phyloP scores from a whole-genome alignment of 177 flowering plant genomes.

The Vitis hybrid region DNA sequence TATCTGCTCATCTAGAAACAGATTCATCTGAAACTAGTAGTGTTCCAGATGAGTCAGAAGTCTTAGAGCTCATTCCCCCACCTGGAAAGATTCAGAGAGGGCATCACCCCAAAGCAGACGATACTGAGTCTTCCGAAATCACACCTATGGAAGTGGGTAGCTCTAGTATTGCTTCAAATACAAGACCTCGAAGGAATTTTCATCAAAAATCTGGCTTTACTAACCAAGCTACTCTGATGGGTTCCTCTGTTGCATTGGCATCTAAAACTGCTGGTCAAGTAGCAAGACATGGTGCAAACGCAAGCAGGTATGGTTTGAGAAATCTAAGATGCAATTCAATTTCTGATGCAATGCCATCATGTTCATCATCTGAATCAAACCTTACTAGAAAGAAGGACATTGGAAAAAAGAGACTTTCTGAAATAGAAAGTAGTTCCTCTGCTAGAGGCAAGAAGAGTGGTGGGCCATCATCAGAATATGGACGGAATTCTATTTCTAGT shows the following conservation, averaged over 20 bases:
- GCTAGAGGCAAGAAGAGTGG: constrained; percentile 46
- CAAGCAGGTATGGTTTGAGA: constrained; percentile 45
- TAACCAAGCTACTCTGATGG: constrained; percentile 22
- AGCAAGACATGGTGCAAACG: constrained; percentile 22
- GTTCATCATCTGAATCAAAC: constrained; percentile 45
- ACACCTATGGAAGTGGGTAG: constrained; percentile 32
- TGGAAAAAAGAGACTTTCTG: constrained; percentile 39
- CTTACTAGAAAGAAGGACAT: constrained; percentile 30
- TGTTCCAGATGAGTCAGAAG: constrained; percentile 32
- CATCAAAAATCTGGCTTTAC: constrained; percentile 28
- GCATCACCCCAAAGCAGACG: constrained; percentile 17
- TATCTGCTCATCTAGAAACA: constrained; percentile 33
- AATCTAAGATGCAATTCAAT: constrained; percentile 53
- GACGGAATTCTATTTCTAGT: constrained; percentile 25
- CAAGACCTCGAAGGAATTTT: constrained; percentile 29
- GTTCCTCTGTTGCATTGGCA: constrained; percentile 32
- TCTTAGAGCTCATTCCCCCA: constrained; percentile 25
- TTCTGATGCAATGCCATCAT: constrained; percentile 51
- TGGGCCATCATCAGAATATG: constrained; percentile 26
- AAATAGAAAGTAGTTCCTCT: constrained; percentile 60
- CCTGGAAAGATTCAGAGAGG: constrained; percentile 26
- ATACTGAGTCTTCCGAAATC: constrained; percentile 20
- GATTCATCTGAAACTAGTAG: constrained; percentile 50
- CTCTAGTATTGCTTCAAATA: constrained; percentile 28
- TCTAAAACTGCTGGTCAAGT: constrained; percentile 27